A percentile compares a stretch with the other conserved stretches of the same genome.
Evolutionary conservation across 495 filamentous ascomycete genomes (phyloP).

Genomic region (Cetradonia linearis): DNA sequence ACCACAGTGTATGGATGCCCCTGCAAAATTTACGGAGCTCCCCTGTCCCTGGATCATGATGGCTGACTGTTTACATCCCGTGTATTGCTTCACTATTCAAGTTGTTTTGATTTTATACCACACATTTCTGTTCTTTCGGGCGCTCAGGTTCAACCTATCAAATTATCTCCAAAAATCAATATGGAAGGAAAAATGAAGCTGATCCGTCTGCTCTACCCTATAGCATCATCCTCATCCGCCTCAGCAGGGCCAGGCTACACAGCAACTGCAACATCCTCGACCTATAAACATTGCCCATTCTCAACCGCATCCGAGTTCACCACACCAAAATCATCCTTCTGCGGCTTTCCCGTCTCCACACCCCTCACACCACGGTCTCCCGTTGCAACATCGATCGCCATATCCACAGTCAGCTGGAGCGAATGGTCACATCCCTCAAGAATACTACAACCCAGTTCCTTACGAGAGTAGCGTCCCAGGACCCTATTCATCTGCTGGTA

Average conservation of each 20-base stretch:
- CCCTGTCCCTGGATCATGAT: constrained; percentile 1
- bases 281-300: constrained; percentile 55
- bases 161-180: constrained; percentile 1
- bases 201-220: constrained; percentile 30
- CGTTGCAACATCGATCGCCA: constrained; percentile 36
- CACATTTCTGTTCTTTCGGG: constrained; percentile 3
- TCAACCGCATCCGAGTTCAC: constrained; percentile 47
- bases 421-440: constrained; percentile 49
- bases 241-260: constrained; percentile 39
- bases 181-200: constrained; percentile 18
- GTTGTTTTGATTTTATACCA: background rate
- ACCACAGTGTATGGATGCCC: constrained; percentile 9
- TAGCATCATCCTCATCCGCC: constrained; percentile 34
- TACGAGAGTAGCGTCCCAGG: constrained; percentile 63
- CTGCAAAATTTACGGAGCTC: constrained; percentile 1
- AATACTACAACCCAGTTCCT: constrained; percentile 61
- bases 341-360: constrained; percentile 51
- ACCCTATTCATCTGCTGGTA: constrained; percentile 72
- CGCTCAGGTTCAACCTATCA: background rate
- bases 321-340: constrained; percentile 42
- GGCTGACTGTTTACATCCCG: constrained; percentile 3
- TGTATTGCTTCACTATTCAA: background rate
- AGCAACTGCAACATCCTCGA: constrained; percentile 51
- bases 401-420: constrained; percentile 42
- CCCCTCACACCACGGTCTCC: constrained; percentile 33